Base-by-base conservation (phyloP, 768 basidiomycete genomes). In the Macrolepiota dolichaula region DNA sequence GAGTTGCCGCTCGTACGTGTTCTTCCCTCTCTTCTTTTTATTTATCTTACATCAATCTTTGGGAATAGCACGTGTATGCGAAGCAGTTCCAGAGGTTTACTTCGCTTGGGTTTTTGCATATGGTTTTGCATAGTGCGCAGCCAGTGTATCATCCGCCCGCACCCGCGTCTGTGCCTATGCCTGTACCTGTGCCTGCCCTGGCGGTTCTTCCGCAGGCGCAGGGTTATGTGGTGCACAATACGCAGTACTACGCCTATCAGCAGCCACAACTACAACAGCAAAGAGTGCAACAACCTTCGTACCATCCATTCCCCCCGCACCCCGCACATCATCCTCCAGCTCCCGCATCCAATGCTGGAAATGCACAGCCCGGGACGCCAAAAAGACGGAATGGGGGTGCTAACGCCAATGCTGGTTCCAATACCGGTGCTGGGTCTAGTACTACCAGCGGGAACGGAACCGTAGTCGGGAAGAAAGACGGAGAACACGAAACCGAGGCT, bases 61-160 rank as follows among this genome's bases (percentile, higher is more conserved):
- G 5, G 22, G 47, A 27, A 24, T 62, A 86, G 85, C 73, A 87
- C 68, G 78, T 81, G 59, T 86, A 84, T 64, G 84, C 85, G 0
- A 68, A 66, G 1, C 67, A 67, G 12, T 87, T 87, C 65, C 61
- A 73, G 13, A 64, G 65, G 35, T 87, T 87, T 74, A 70, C 72
- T 17, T 71, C 76, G 1, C 79, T 88, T 32, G 75, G 80, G 4
- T 85, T 89, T 73, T 76, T 89, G 9, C 87, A 88, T 70, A 71
- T 89, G 10, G 80, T 83, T 64, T 75, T 74, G 59, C 67, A 77
- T 51, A 76, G 37, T 7, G 35, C 52, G 1, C 52, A 54, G 17
- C 35, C 44, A 10, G 19, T 36, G 22, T 38, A 49, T 19, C 59
- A 61, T 15, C 42, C 51, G 25, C 38, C 38, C 15, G 4, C 32